Evolutionary conservation across 495 filamentous ascomycete species (phyloP), one percentile per base, ranked within the genome.

Genomic region (Talaromyces thailandensis): DNA sequence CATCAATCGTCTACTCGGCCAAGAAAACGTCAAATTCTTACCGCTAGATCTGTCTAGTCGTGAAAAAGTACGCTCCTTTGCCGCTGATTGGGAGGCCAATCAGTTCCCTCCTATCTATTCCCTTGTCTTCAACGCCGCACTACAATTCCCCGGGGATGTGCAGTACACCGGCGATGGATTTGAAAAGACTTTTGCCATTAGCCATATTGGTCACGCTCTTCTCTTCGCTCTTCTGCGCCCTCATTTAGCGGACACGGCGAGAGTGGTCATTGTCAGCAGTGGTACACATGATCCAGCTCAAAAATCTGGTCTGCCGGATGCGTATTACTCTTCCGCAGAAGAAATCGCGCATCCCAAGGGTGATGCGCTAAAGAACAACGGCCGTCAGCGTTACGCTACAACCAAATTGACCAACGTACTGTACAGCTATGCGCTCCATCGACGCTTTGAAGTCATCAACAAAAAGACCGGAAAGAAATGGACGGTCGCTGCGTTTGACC

Each of bases 161-260:
- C 23, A 53, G 3, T 75, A 72, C 52, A 77, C 73, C 0, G 63
- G 62, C 1, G 74, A 80, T 23, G 75, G 75, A 1, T 64, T 79
- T 55, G 80, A 82, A 59, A 77, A 73, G 68, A 81, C 69, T 65
- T 79, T 70, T 64, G 71, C 63, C 6, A 67, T 76, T 45, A 73
- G 67, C 52, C 73, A 76, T 51, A 65, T 76, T n/a, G 73, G 75
- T 4, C 72, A 76, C 60, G 79, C 82, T 14, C 69, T 82, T 0
- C 77, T 84, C 21, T 82, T 82, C 67, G 80, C 76, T 53, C 74
- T 83, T 21, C 70, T 82, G 26, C 68, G 71, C 5, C 72, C 79
- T 6, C 64, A 70, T 40, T 75, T 84, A 60, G 79, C 78, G 3
- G 65, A 75, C 18, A 72, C 76, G 37, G 79, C 79, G 1, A 78